These are phyloP conservation scores for Paramarasmius palmivorus DNA, from an alignment of 1,284 basidiomycete species.

Conservation along the genomic window DNA sequence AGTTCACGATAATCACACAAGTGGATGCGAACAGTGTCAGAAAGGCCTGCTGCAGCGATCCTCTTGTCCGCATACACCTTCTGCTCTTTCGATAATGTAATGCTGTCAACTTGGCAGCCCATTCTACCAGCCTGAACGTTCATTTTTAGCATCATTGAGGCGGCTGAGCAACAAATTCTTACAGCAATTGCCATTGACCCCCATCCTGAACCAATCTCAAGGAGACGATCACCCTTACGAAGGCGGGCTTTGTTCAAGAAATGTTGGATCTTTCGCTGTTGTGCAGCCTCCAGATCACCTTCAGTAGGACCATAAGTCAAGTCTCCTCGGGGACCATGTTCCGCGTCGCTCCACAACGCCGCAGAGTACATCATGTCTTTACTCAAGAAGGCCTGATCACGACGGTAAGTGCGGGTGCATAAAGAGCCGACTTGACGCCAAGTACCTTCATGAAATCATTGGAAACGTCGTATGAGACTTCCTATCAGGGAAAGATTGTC, in stretches of 20 bases:
- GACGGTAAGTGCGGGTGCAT: no score
- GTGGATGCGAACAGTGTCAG: conserved; percentile 76
- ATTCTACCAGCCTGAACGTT: conserved; percentile 55
- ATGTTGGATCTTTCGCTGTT: conserved; percentile 77
- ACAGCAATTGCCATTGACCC: conserved; percentile 89
- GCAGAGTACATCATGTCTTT: conserved; percentile 94
- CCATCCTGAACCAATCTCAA: conserved; percentile 93
- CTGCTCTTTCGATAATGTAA: conserved; percentile 87
- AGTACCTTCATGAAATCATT: no score
- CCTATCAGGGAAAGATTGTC: no score
- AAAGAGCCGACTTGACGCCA: no score
- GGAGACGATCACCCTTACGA: conserved; percentile 72
- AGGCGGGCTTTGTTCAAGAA: conserved; percentile 79
- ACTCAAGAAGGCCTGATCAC: conserved; percentile 68
- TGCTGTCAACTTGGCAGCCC: conserved; percentile 83
- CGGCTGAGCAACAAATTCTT: conserved; percentile 22
- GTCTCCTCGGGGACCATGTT: conserved; percentile 73
- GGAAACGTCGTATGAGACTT: no score
- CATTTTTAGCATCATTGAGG: not conserved
- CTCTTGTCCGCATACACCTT: conserved; percentile 84
- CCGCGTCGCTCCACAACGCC: conserved; percentile 74
- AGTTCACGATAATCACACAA: conserved; percentile 86
- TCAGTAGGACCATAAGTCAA: conserved; percentile 46
- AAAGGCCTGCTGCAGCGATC: conserved; percentile 70
- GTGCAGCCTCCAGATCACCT: conserved; percentile 79